These are phyloP conservation scores for Porpolomopsis calyptriformis DNA, from an alignment of 768 basidiomycete genomes.

Conservation along the genomic window DNA sequence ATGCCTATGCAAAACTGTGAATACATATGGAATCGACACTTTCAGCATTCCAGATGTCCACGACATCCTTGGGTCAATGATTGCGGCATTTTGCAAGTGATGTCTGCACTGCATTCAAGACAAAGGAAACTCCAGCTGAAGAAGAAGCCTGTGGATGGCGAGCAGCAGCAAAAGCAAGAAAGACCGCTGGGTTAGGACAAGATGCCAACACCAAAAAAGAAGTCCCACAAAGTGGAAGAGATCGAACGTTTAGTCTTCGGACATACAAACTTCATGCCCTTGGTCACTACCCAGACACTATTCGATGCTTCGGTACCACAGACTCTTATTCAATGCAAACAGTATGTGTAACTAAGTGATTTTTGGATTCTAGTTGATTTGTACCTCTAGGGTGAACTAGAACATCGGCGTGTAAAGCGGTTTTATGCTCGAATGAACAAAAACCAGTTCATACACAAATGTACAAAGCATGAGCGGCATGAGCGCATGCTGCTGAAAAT, in stretches of 20 bases:
- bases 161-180: too few relatives aligned
- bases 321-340: conserved; percentile 25
- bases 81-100: conserved; percentile 19
- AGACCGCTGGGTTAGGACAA: too few relatives aligned
- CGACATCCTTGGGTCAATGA: conserved; percentile 14
- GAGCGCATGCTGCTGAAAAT: conserved; percentile 1
- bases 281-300: conserved; percentile 21
- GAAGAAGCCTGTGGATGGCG: conserved; percentile 17
- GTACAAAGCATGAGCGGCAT: conserved; percentile 11
- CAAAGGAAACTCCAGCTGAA: conserved; percentile 15
- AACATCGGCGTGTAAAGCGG: conserved; percentile 23
- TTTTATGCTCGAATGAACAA: conserved; percentile 25
- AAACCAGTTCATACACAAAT: conserved; percentile 12
- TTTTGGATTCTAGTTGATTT: not conserved
- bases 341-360: conserved; percentile 15
- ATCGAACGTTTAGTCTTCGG: conserved; percentile 18
- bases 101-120: conserved; percentile 18
- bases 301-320: conserved; percentile 22
- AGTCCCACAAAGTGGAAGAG: too few relatives aligned
- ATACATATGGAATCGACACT: conserved; percentile 27
- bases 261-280: conserved; percentile 28
- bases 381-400: conserved; percentile 23
- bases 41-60: conserved; percentile 12
- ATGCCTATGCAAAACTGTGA: conserved; percentile 27
- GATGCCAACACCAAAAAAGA: not conserved